Base-by-base conservation (phyloP, 139 green algal genomes). In the Nannochloris sp. region DNA sequence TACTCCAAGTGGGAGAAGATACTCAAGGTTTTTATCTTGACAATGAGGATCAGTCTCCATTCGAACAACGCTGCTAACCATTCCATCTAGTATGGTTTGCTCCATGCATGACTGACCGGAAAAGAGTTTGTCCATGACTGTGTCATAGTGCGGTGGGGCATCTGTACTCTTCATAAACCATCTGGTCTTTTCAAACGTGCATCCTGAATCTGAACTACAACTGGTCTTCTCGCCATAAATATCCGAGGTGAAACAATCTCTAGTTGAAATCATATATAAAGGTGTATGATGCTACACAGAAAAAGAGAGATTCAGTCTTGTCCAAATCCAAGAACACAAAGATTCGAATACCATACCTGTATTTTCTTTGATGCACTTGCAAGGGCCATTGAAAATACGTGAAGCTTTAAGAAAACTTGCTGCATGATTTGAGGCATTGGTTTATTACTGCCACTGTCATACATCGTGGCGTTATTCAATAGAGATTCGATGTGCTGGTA, bases 251-350 rank as follows among this genome's bases (percentile, higher is more conserved):
- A 89, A 89, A 63, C 62, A 68, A 69, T 89, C 82, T 0, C 82
- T 64, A 0, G 82, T 89, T 53, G 48, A 67, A 11, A 89, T 85
- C 3, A 88, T 48, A 70, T 89, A 88, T 16, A 60, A 70, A 0
- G 82, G 81, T 19, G 46, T 19, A 19, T 19, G 16, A 1, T 25
- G 18, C 46, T 58, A 14, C 19, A 16, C 50, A 40, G 25, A 23
- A 58, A 29, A 23, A 29, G 2, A 11, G 7, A 12, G 34, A 40
- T 40, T 11, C 7, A 40, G 34, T 40, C 7, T 40, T 40, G 27
- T 29, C 27, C 27, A 29, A 29, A 29, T 40, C 8, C 7, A 40
- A 12, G 7, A 40, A 9, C 34, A 40, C 8, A 10, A 11, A 12
- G 14, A 12, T 21, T 54, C 10, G n/a, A 54, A 23, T 12, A 54